Evolutionary conservation across 2,329 filamentous ascomycete species (phyloP), one percentile per base, ranked within the genome.

Genomic region (Verticillium nonalfalfae): DNA sequence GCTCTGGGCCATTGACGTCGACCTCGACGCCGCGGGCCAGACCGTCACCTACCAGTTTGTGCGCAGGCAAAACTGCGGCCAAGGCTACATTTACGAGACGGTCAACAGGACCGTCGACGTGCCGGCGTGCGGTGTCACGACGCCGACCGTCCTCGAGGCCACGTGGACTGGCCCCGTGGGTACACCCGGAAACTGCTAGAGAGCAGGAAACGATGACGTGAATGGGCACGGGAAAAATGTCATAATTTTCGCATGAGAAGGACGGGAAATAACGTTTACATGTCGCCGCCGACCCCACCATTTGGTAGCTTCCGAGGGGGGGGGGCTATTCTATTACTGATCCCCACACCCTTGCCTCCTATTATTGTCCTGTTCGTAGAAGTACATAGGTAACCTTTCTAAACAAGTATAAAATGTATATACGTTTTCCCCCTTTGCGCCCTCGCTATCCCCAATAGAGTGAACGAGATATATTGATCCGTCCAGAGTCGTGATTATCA

Each of bases 1-100:
- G 4, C 55, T 81, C 5, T 83, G 81, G 81, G 72, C 69, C n/a
- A 72, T 69, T 0, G 74, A 71, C 11, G 67, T 80, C 11, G 73
- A 71, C 45, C 63, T 82, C 38, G 58, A 59, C 9, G 68, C 71
- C 1, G 77, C 78, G 1, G 79, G 76, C 0, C 70, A 75, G 62
- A 73, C 66, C 11, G 71, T 80, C n/a, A 73, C 66, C 59, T 83
- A 82, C 64, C 75, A 74, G 64, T 83, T 80, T 64, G 75, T 78
- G 33, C 70, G 74, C 31, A 71, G 78, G 63, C 73, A 81, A 66
- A 74, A 79, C 63, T 79, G 74, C 63, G 74, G 73, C 1, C 72
- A 78, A 60, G 68, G 68, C 4, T 75, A 74, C 36, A 75, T 81
- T 9, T 80, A 76, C 63, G 80, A 83, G 72, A 72, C 70, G 9